These are phyloP conservation scores for Carex myosuroides DNA, from an alignment of 176 grass and related monocot genomes.

Conservation along the genomic window DNA sequence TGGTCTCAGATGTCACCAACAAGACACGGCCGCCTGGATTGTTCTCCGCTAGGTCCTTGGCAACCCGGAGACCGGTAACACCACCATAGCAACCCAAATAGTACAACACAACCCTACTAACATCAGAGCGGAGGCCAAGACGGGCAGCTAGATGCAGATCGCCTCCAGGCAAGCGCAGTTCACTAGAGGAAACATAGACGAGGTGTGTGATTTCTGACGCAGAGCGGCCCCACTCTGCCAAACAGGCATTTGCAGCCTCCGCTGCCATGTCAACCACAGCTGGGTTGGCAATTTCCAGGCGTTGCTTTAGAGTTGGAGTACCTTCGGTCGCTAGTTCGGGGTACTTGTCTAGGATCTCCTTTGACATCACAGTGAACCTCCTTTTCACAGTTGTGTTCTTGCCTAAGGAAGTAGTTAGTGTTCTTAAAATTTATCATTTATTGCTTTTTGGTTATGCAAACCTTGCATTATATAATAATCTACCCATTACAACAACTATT, in stretches of 20 bases:
- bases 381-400: constrained; percentile 76
- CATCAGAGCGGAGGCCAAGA: constrained; percentile 52
- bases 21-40: constrained; percentile 71
- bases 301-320: constrained; percentile 56
- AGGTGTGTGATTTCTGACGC: constrained; percentile 70
- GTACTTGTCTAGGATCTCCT: constrained; percentile 66
- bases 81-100: constrained; percentile 83
- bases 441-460: background rate
- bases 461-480: background rate
- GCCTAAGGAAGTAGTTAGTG: constrained; percentile 29
- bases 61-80: constrained; percentile 63
- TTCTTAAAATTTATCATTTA: background rate
- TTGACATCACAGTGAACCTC: constrained; percentile 82
- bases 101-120: constrained; percentile 55
- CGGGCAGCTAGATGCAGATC: constrained; percentile 65
- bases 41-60: constrained; percentile 96
- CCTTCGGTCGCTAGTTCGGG: constrained; percentile 73
- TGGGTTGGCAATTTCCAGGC: constrained; percentile 66
- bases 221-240: constrained; percentile 55
- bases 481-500: background rate
- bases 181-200: constrained; percentile 81
- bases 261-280: constrained; percentile 72
- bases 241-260: constrained; percentile 39
- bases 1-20: constrained; percentile 73
- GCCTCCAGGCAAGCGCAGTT: constrained; percentile 70